Evolutionary conservation across 306 rosid genomes (phyloP), one percentile per base, ranked within the genome.

Genomic region (Cucurbita moschata): DNA sequence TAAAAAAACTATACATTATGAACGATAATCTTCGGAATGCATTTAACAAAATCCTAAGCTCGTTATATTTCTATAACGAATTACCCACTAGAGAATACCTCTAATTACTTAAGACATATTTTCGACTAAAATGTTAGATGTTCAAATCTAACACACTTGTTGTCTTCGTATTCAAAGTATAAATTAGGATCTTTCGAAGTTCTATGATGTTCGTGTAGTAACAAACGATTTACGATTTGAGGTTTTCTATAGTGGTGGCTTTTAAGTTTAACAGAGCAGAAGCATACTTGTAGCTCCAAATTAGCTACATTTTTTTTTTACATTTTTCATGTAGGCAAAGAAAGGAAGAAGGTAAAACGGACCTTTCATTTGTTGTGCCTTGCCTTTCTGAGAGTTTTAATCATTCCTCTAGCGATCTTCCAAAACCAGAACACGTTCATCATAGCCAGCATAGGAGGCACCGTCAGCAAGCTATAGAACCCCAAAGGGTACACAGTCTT

Each of bases 401-500:
- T 71, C 85, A 92, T 75, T 55, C 98, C 98, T 85, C 80, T 92
- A 35, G 87, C 81, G 60, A 92, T 92, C 87, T 92, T 92, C 96
- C 96, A 90, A 78, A 92, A 92, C 98, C 98, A 92, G 58, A 88
- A 82, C 42, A 88, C 13, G 67, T 92, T 92, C 96, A 92, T 82
- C 19, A 71, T 6, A 76, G 86, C 49, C 75, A 92, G 60, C 81
- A 81, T 67, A 35, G 92, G 86, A 47, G 98, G 78, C 63, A 90
- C 88, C 67, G 47, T 18, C 58, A 92, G 80, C 83, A 92, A 38
- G 85, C 84, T 87, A 83, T 90, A 92, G 73, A 87, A 90, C 23
- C 96, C 96, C 76, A 90, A 18, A 9, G 96, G 88, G 66, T 73
- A 87, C 15, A 90, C 72, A 71, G 78, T 57, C 81, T 82, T 84